Base-by-base conservation (phyloP, 208 protist species). In the Trypanosoma boissoni region DNA sequence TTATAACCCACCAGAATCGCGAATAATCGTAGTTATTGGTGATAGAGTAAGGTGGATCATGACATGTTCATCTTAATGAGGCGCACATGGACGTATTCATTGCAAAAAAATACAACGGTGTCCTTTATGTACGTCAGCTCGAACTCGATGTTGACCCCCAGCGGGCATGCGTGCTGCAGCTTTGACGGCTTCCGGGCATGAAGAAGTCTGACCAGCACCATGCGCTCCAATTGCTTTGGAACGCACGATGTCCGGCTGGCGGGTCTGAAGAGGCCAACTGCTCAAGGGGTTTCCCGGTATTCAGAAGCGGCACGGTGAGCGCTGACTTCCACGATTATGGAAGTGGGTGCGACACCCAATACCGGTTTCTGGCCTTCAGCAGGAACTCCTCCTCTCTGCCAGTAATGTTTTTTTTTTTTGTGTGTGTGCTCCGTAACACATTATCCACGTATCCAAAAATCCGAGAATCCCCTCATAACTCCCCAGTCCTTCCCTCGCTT, bases 41-140 rank as follows among this genome's bases (percentile, higher is more conserved):
- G n/a, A 37, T 54, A 28, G 5, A 37, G 21, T 20, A 37, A 28
- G 2, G 27, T 36, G 12, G 34, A 39, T 4, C 49, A 21, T 2
- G 2, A 2, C 49, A 3, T 36, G 20, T 36, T 29, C n/a, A 21
- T 29, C n/a, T 54, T 54, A 18, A 10, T 6, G 36, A 37, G 49
- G 27, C 28, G 49, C 21, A 54, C 49, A 18, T 6, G 26, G 1
- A 54, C 21, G n/a, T 54, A 54, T 18, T 54, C 49, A 20, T 54
- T 54, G 26, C 49, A 28, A 54, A 10, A 18, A 20, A 37, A 16
- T 21, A 37, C 49, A 54, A 54, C 49, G 27, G 49, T 54, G 27
- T 36, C 49, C 7, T 6, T 36, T 3, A 54, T 2, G 27, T 54
- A 28, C 21, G 49, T 28, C 21, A 54, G 21, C 27, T 54, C 26